Conservation (phyloP, 177 flowering plant genomes). For the Tripterygium wilfordii region DNA sequence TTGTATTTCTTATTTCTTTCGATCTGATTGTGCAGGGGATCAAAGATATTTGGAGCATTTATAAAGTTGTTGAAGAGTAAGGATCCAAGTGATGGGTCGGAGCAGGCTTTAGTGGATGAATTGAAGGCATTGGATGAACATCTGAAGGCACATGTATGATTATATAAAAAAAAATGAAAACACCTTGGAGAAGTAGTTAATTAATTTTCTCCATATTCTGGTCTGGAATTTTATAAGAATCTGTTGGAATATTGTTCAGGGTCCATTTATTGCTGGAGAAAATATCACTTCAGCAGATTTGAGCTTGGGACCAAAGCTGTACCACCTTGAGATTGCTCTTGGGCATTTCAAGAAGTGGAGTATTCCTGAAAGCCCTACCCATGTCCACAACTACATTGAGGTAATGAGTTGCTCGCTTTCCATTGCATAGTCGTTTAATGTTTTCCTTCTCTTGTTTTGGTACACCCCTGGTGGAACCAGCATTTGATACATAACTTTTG, state of each 20-base stretch:
- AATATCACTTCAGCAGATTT: constrained; percentile 71
- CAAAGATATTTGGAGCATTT: constrained; percentile 66
- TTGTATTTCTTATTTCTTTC: not conserved
- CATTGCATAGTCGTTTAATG: not conserved
- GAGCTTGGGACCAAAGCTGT: constrained; percentile 88
- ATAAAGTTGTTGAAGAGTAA: constrained; percentile 78
- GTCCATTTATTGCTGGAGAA: constrained; percentile 77
- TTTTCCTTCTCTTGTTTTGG: too few species aligned
- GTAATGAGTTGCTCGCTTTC: constrained; percentile 22
- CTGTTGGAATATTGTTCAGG: constrained; percentile 30
- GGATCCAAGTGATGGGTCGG: constrained; percentile 81
- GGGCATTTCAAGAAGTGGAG: constrained; percentile 79
- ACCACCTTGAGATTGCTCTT: constrained; percentile 75
- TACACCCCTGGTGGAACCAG: too few species aligned
- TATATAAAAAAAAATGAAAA: not conserved
- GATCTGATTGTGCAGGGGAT: constrained; percentile 47
- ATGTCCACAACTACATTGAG: constrained; percentile 50
- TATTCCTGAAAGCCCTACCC: constrained; percentile 52
- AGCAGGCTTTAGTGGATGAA: constrained; percentile 75
- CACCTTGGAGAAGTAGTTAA: not conserved
- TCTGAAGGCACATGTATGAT: constrained; percentile 69
- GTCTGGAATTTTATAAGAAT: not conserved
- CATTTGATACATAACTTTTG: not conserved
- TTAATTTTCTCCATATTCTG: not conserved
- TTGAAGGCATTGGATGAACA: constrained; percentile 81